Evolutionary conservation across 169 alveolate species (phyloP).

Genomic region (Plasmodium ovale): DNA sequence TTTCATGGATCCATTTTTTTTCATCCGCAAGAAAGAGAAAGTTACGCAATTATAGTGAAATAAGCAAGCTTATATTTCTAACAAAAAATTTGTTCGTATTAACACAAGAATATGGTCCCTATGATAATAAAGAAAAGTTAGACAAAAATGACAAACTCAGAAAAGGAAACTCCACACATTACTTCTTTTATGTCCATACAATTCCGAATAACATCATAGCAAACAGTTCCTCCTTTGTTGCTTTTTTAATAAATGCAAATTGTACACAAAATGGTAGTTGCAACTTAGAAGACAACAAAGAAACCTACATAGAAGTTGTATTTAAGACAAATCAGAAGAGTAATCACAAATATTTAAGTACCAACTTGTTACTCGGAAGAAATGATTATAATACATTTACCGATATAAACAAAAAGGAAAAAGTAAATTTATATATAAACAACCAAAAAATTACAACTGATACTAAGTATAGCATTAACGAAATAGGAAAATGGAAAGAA

Average conservation of each 20-base stretch:
- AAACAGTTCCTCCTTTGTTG: conserved; percentile 16
- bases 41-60: conserved; percentile 13
- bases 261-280: conserved; percentile 36
- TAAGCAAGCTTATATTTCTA: conserved; percentile 25
- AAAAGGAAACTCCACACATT: conserved; percentile 3
- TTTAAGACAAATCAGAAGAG: conserved; percentile 23
- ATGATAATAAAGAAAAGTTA: neutral
- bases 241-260: conserved; percentile 27
- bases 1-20: conserved; percentile 2
- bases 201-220: conserved; percentile 33
- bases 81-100: conserved; percentile 16
- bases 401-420: neutral
- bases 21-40: conserved; percentile 21
- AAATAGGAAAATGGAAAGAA: conserved; percentile 42
- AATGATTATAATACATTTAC: neutral
- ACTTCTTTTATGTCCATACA: conserved; percentile 30
- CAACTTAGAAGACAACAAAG: conserved; percentile 5
- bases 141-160: neutral
- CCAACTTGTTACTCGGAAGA: conserved; percentile 14
- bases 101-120: neutral
- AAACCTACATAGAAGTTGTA: conserved; percentile 32
- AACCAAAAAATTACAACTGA: conserved; percentile 11
- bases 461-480: conserved; percentile 16
- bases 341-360: neutral
- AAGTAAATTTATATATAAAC: conserved; percentile 20